Evolutionary conservation across 495 filamentous ascomycete species (phyloP).

Genomic region (Talaromyces nanjingensis): DNA sequence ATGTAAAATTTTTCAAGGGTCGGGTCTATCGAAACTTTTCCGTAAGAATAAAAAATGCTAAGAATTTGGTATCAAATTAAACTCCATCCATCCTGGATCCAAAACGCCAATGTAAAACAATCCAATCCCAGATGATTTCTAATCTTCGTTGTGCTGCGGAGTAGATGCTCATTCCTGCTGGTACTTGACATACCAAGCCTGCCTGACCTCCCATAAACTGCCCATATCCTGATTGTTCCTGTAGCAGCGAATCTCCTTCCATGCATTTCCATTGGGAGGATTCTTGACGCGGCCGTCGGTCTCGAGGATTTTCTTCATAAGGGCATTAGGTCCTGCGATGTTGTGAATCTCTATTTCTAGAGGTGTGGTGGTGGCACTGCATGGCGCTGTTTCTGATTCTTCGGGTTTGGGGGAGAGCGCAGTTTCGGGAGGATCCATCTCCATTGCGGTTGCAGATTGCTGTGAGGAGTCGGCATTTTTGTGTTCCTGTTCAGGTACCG

Average conservation of each 20-base stretch:
- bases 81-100: not conserved
- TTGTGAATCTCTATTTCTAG: conserved; percentile 15
- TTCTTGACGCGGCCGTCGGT: conserved; percentile 32
- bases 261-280: conserved; percentile 35
- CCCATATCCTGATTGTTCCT: conserved; percentile 52
- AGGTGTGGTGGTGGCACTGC: not conserved
- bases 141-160: not conserved
- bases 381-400: not conserved
- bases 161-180: not conserved
- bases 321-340: conserved; percentile 21
- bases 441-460: not conserved
- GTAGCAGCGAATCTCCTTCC: conserved; percentile 44
- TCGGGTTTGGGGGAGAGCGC: not conserved
- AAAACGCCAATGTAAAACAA: not conserved
- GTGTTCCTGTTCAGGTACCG: not conserved
- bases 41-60: not conserved
- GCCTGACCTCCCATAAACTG: conserved; percentile 45
- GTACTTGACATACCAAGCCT: conserved; percentile 31
- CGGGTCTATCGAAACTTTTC: not conserved
- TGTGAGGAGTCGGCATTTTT: not conserved
- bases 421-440: not conserved
- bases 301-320: conserved; percentile 34
- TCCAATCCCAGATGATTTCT: not conserved
- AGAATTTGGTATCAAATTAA: not conserved
- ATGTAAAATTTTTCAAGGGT: not conserved